Conservation (phyloP, 2,329 filamentous ascomycete species). For the Aspergillus carbonarius region DNA sequence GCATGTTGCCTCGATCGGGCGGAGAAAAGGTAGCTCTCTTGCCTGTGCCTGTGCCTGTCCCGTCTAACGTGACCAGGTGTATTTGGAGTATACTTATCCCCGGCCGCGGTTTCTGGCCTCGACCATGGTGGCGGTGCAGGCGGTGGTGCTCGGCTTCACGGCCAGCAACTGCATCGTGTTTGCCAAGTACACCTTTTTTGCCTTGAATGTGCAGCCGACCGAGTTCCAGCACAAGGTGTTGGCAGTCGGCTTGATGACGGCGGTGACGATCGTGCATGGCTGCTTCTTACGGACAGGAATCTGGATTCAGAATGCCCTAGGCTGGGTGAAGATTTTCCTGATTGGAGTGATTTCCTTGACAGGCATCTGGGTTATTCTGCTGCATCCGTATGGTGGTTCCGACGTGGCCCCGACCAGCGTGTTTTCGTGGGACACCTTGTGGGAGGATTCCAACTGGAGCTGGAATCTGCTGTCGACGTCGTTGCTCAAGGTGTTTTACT, state of each 20-base stretch:
- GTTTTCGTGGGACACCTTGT: constrained; percentile 54
- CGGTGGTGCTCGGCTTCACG: constrained; percentile 65
- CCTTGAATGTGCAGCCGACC: constrained; percentile 52
- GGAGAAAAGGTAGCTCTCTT: constrained; percentile 60
- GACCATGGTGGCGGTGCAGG: constrained; percentile 63
- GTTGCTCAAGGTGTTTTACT: constrained; percentile 64
- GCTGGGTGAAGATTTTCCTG: constrained; percentile 63
- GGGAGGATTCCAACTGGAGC: constrained; percentile 67
- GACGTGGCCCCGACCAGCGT: neutral
- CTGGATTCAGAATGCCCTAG: constrained; percentile 60
- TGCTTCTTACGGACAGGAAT: constrained; percentile 59
- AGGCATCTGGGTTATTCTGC: constrained; percentile 59
- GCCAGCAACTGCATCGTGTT: constrained; percentile 70
- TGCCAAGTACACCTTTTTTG: constrained; percentile 64
- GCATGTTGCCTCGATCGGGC: constrained; percentile 68
- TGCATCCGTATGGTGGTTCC: constrained; percentile 32
- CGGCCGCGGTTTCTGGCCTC: constrained; percentile 64
- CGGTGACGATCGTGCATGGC: constrained; percentile 60
- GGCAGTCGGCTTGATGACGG: constrained; percentile 57
- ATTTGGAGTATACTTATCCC: constrained; percentile 68
- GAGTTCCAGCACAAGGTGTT: constrained; percentile 56
- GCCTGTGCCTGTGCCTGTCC: constrained; percentile 43
- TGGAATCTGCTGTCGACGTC: constrained; percentile 67
- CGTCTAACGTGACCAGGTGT: constrained; percentile 52
- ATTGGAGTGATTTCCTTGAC: constrained; percentile 62